Evolutionary conservation across 495 filamentous ascomycete genomes (phyloP).

Genomic region (Penicillium roqueforti): DNA sequence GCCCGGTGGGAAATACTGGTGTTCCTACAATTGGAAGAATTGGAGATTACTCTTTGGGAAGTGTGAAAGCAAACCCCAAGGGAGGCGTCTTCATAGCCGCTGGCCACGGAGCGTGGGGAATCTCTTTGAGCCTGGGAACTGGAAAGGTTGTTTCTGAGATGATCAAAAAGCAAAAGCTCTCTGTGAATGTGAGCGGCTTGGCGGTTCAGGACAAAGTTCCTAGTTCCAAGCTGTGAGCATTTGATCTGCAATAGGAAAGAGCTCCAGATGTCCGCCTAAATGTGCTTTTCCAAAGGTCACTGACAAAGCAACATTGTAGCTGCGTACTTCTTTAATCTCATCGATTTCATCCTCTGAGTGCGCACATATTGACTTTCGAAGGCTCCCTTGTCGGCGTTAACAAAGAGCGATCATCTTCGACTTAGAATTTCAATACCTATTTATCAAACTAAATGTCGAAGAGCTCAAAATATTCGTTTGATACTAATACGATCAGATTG

Average conservation of each 20-base stretch:
- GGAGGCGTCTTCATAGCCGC: conserved; percentile 68
- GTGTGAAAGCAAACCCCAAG: conserved; percentile 34
- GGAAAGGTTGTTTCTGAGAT: conserved; percentile 63
- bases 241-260: not conserved
- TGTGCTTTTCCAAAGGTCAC: no score
- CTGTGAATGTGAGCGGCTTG: conserved; percentile 48
- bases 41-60: conserved; percentile 50
- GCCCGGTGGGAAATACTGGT: conserved; percentile 61
- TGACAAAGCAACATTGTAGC: not conserved
- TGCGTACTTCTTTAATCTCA: not conserved
- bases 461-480: no score
- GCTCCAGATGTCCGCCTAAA: not conserved
- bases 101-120: conserved; percentile 75
- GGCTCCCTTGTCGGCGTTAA: no score
- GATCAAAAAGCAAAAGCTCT: conserved; percentile 47
- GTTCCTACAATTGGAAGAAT: conserved; percentile 58
- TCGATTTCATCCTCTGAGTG: no score
- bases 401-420: no score
- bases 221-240: not conserved
- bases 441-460: no score
- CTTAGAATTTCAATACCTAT: no score
- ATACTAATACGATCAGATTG: no score
- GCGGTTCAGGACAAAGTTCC: conserved; percentile 21
- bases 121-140: conserved; percentile 58
- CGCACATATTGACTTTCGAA: no score